Evolutionary conservation across 768 basidiomycete species (phyloP), one percentile per base, ranked within the genome.

Genomic region (Rhizopogon rudus): DNA sequence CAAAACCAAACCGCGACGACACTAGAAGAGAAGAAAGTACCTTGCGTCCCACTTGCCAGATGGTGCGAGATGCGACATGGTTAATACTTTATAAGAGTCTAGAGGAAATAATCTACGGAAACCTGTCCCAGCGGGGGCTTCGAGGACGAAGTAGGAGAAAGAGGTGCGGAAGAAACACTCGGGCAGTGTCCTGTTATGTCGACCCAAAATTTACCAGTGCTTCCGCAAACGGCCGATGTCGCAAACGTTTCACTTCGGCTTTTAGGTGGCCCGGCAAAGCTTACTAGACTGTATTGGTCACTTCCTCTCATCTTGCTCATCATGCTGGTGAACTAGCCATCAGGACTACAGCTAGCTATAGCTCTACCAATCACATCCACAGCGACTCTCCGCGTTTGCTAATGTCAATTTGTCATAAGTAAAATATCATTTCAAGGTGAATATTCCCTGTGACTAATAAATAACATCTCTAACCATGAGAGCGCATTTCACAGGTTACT

Each of bases 21-120:
- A 10, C 51, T 55, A 49, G 7, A 37, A 25, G 14, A 37, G 44
- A 39, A 55, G 20, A 52, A 52, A 68, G 13, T 56, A 88, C 88
- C 87, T 81, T 67, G 86, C 81, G 64, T 90, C 87, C 88, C 88
- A 90, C 74, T 88, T 88, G 59, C 75, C 75, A 49, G 78, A 59
- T 45, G 77, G 72, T 46, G 75, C 59, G 62, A 78, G 68, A 61
- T 77, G 67, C 57, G 86, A 79, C 81, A 83, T 83, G 54, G 59
- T 64, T 52, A 60, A 66, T 61, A 66, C 70, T 64, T 63, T 61
- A 62, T 57, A 64, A 25, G 5, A 16, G 8, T 37, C 14, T 49
- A 49, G 33, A 22, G 0, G 17, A 37, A 9, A 49, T 16, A 25
- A 16, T 37, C 35, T 49, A 49, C 16, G 22, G 20, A 22, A 20